A percentile compares a stretch with the other conserved stretches of the same genome.
phyloP scores from a whole-genome alignment of 371 early-diverging fungal species.

The Zychaea mexicana region DNA sequence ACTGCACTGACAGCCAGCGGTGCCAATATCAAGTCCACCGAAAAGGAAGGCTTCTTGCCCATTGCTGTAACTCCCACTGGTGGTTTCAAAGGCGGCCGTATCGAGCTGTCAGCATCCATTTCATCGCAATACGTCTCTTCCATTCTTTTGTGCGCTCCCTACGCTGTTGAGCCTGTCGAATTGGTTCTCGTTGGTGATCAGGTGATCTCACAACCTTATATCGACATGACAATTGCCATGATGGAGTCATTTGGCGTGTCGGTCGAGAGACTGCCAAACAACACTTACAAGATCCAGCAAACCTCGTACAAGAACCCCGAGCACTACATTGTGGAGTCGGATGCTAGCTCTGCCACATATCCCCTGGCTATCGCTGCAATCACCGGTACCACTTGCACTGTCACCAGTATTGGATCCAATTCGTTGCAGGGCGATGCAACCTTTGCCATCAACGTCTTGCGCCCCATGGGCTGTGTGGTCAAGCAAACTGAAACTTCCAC shows the following conservation, averaged over 20 bases:
- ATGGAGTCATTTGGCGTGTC: slow-evolving; percentile 92
- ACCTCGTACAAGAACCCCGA: slow-evolving; percentile 81
- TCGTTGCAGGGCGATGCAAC: slow-evolving; percentile 93
- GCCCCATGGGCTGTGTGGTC: slow-evolving; percentile 92
- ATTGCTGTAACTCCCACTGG: slow-evolving; percentile 75
- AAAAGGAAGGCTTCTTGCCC: slow-evolving; percentile 87
- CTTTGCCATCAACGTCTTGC: slow-evolving; percentile 90
- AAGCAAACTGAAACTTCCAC: slow-evolving; percentile 86
- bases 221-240: slow-evolving; percentile 98
- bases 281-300: slow-evolving; percentile 82
- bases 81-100: slow-evolving; percentile 87
- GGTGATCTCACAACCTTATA: slow-evolving; percentile 97
- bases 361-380: slow-evolving; percentile 98
- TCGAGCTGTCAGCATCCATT: slow-evolving; percentile 89
- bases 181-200: slow-evolving; percentile 88
- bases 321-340: slow-evolving; percentile 90
- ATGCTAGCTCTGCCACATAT: slow-evolving; percentile 97
- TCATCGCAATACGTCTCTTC: slow-evolving; percentile 98
- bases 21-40: slow-evolving; percentile 75
- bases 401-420: slow-evolving; percentile 87
- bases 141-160: slow-evolving; percentile 94
- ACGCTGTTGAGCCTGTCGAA: slow-evolving; percentile 80
- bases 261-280: slow-evolving; percentile 76
- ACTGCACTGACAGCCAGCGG: slow-evolving; percentile 84
- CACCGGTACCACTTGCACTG: slow-evolving; percentile 86